These are phyloP conservation scores for Thymus mandschuricus DNA, from an alignment of 257 asterid species.

Conservation along the genomic window DNA sequence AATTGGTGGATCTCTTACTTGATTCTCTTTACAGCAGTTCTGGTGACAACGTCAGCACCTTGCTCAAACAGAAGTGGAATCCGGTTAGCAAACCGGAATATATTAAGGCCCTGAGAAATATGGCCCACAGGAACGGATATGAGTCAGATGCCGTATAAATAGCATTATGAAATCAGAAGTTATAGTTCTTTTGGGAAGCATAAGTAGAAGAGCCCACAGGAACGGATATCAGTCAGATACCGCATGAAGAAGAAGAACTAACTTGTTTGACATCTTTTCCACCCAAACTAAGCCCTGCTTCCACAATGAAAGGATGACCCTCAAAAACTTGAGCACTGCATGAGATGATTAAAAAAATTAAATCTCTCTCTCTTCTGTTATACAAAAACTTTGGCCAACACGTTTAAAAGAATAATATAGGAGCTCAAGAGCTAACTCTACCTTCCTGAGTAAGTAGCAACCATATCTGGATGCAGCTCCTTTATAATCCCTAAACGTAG, in stretches of 20 bases:
- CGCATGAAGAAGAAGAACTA: slow-evolving; percentile 33
- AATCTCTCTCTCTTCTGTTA: slow-evolving; percentile 12
- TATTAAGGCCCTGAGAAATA: slow-evolving; percentile 73
- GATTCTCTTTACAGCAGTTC: slow-evolving; percentile 87
- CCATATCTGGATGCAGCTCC: slow-evolving; percentile 95
- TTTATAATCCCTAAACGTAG: slow-evolving; percentile 85
- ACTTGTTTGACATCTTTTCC: slow-evolving; percentile 94
- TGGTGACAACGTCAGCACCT: slow-evolving; percentile 96
- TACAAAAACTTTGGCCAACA: slow-evolving; percentile 19
- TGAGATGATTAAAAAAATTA: slow-evolving; percentile 23
- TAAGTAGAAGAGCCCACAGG: neutral
- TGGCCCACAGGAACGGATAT: slow-evolving; percentile 27
- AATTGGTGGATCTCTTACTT: slow-evolving; percentile 50
- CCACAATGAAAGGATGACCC: slow-evolving; percentile 94
- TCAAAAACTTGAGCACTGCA: slow-evolving; percentile 92
- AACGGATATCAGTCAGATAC: slow-evolving; percentile 16
- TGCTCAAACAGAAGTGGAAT: slow-evolving; percentile 93
- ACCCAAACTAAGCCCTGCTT: slow-evolving; percentile 93
- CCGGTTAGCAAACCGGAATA: slow-evolving; percentile 94
- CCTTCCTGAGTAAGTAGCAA: slow-evolving; percentile 97
- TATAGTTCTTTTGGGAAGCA: neutral
- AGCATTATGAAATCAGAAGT: slow-evolving; percentile 1
- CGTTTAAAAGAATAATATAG: neutral
- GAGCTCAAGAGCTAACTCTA: slow-evolving; percentile 28
- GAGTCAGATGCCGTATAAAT: neutral